Conservation (phyloP, 176 grass and related monocot genomes). For the Coix lacrymajobi region DNA sequence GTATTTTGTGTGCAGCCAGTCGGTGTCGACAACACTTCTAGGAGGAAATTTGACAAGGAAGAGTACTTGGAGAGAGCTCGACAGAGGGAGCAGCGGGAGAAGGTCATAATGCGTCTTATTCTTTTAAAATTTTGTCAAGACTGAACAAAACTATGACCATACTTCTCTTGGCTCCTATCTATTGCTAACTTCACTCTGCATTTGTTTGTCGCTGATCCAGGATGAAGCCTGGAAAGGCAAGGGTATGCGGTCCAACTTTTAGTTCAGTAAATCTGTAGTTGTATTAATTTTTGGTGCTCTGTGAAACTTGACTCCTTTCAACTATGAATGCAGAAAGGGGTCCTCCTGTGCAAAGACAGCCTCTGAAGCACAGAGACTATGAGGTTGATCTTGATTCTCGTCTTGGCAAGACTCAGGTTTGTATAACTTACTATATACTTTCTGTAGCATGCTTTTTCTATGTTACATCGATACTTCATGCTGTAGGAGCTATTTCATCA, state of each 20-base stretch:
- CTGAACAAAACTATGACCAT: neutral
- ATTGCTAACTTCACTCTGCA: slow-evolving; percentile 7
- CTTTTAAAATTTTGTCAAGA: neutral
- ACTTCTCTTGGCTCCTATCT: slow-evolving; percentile 2
- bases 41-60: slow-evolving; percentile 91
- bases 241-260: slow-evolving; percentile 33
- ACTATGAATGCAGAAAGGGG: slow-evolving; percentile 52
- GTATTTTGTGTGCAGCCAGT: slow-evolving; percentile 45
- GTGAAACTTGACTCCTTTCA: neutral
- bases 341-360: slow-evolving; percentile 89
- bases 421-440: neutral
- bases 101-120: slow-evolving; percentile 26
- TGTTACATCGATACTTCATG: neutral
- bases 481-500: neutral
- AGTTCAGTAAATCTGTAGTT: neutral
- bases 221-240: slow-evolving; percentile 59
- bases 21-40: slow-evolving; percentile 83
- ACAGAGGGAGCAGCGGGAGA: slow-evolving; percentile 71
- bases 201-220: slow-evolving; percentile 24
- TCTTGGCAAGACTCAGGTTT: slow-evolving; percentile 96
- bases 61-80: slow-evolving; percentile 85
- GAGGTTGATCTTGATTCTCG: slow-evolving; percentile 97
- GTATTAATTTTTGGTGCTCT: neutral
- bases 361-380: slow-evolving; percentile 96
- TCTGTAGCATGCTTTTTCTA: neutral